Base-by-base conservation (phyloP, 2,329 filamentous ascomycete species). In the Ceratocystis huliohia region DNA sequence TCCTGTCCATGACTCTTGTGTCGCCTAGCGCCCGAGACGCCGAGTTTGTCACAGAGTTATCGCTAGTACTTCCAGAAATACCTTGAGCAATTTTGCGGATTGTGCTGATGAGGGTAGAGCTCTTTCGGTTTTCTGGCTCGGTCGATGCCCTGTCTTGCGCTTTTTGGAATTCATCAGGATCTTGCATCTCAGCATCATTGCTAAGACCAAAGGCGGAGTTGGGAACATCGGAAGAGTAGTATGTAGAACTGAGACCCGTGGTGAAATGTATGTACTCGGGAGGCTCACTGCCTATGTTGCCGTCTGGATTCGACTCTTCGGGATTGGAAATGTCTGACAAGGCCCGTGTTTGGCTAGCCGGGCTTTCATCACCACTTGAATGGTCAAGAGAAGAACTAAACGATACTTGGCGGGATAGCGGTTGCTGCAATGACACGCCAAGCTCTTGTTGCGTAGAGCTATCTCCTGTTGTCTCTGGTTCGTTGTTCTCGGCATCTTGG, bases 191-290 rank as follows among this genome's bases (percentile, higher is more conserved):
- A 6, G 64, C 17, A 33, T 61, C 63, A 45, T 61, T 57, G 33
- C 41, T 61, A 5, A 68, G 56, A 7, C 69, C 69, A 66, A 69
- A 69, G 22, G 62, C 68, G 30, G 66, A 59, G 28, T 66, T 65
- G n/a, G 68, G 68, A 8, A 69, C 63, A 44, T 66, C 53, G 13
- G 48, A 53, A 22, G 57, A 65, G 57, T 69, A 69, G 66, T 69
- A 69, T 13, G 41, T 45, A 37, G 67, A 56, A 46, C 62, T 67
- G n/a, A 64, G 65, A 20, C 67, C 67, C 2, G 41, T 50, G 13
- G 45, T 57, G 17, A 45, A 33, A 20, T 61, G 28, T 20, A 63
- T 45, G 44, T 68, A 68, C 8, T 65, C 63, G n/a, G 46, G 28
- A 22, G 67, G 57, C n/a, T 37, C 46, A 30, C 33, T 59, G 56